Evolutionary conservation across 2,329 filamentous ascomycete species (phyloP).

Genomic region (Dactylellina cionopaga): DNA sequence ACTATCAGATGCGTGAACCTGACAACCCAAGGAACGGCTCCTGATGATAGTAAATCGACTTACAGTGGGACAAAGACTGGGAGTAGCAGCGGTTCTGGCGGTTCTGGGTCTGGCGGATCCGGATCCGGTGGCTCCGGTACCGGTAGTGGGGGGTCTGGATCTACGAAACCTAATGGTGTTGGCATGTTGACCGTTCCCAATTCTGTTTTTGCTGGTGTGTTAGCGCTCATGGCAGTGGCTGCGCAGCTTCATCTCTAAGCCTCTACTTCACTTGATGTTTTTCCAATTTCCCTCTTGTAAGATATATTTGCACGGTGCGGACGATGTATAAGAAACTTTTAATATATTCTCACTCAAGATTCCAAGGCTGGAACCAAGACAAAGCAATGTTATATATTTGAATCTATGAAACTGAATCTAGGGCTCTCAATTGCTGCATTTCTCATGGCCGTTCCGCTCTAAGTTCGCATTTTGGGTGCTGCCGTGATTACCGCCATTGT

Average conservation of each 20-base stretch:
- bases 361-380: too few relatives aligned
- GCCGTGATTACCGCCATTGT: too few relatives aligned
- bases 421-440: too few relatives aligned
- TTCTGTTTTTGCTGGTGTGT: conserved; percentile 6
- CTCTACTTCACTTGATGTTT: background rate
- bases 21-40: conserved; percentile 25
- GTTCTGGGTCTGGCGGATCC: background rate
- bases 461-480: too few relatives aligned
- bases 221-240: conserved; percentile 4
- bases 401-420: too few relatives aligned
- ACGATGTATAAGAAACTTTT: background rate
- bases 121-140: background rate
- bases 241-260: conserved; percentile 20
- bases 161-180: conserved; percentile 23
- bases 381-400: too few relatives aligned
- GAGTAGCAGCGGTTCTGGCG: background rate
- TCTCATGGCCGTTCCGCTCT: too few relatives aligned
- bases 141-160: conserved; percentile 4
- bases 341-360: background rate
- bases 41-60: conserved; percentile 28
- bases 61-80: conserved; percentile 36
- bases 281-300: background rate
- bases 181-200: conserved; percentile 22
- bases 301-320: background rate
- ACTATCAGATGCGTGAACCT: conserved; percentile 35